Evolutionary conservation across 164 flowering plant genomes (phyloP).

Genomic region (Stephania cephalantha): DNA sequence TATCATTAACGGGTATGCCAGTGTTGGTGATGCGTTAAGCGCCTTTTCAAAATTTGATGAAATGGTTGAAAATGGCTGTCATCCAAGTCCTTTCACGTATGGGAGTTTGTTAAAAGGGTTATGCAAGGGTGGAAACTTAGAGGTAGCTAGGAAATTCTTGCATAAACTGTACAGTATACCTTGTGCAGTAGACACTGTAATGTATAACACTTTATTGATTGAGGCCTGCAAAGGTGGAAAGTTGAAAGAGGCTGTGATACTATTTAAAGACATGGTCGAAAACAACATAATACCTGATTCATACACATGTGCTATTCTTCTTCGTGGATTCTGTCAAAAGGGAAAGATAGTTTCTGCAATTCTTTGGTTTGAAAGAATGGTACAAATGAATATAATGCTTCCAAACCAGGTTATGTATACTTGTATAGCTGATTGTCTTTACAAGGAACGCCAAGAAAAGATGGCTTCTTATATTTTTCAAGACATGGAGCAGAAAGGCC

Average conservation of each 20-base stretch:
- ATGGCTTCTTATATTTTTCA: constrained; percentile 50
- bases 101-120: constrained; percentile 66
- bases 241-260: constrained; percentile 36
- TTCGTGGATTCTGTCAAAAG: constrained; percentile 53
- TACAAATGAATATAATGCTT: constrained; percentile 23
- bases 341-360: constrained; percentile 55
- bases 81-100: constrained; percentile 53
- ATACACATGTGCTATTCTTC: constrained; percentile 50
- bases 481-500: constrained; percentile 41
- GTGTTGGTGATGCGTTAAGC: constrained; percentile 41
- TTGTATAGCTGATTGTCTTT: constrained; percentile 49
- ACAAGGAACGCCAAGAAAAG: constrained; percentile 53
- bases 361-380: constrained; percentile 32
- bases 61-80: constrained; percentile 48
- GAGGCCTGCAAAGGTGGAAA: constrained; percentile 48
- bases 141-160: constrained; percentile 45
- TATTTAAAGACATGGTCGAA: constrained; percentile 54
- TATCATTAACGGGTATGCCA: constrained; percentile 59
- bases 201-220: constrained; percentile 51
- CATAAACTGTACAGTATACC: constrained; percentile 36
- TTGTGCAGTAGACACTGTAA: constrained; percentile 40
- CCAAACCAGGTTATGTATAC: constrained; percentile 45
- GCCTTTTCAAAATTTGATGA: constrained; percentile 59
- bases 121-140: constrained; percentile 46
- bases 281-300: constrained; percentile 49